phyloP scores from a whole-genome alignment of 2,329 filamentous ascomycete genomes.

The Penicillium sp. region DNA sequence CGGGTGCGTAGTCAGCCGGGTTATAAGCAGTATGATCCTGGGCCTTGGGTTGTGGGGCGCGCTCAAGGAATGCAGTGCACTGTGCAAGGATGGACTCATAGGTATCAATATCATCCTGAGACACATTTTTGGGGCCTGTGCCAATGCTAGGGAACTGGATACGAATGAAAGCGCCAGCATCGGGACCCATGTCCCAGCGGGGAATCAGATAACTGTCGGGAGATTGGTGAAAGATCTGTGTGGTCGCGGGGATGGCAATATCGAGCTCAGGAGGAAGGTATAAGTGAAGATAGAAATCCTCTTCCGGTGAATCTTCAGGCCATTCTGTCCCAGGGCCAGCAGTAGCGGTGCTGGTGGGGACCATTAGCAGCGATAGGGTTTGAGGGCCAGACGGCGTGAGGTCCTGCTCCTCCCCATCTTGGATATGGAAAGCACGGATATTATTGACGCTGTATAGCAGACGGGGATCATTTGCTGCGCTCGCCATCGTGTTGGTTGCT shows the following conservation, averaged over 20 bases:
- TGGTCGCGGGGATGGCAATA: slow-evolving; percentile 87
- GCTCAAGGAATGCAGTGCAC: slow-evolving; percentile 91
- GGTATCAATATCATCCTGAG: slow-evolving; percentile 90
- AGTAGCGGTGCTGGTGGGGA: slow-evolving; percentile 73
- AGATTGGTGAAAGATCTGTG: slow-evolving; percentile 95
- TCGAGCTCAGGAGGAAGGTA: slow-evolving; percentile 94
- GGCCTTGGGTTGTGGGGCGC: slow-evolving; percentile 61
- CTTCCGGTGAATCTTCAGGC: slow-evolving; percentile 68
- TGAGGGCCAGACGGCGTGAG: slow-evolving; percentile 85
- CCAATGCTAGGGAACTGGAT: slow-evolving; percentile 83
- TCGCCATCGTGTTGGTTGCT: slow-evolving; percentile 22
- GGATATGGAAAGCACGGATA: slow-evolving; percentile 87
- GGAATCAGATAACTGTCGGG: slow-evolving; percentile 91
- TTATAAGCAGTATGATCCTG: slow-evolving; percentile 61
- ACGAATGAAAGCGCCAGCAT: slow-evolving; percentile 84
- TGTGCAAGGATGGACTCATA: slow-evolving; percentile 98
- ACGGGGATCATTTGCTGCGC: slow-evolving; percentile 35
- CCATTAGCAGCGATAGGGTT: slow-evolving; percentile 91
- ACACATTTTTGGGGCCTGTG: slow-evolving; percentile 60
- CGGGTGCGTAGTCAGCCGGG: slow-evolving; percentile 73
- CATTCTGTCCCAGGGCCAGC: slow-evolving; percentile 56
- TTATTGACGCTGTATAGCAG: slow-evolving; percentile 61
- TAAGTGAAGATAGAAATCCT: slow-evolving; percentile 96
- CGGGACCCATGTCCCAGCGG: slow-evolving; percentile 86
- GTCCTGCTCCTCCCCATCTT: slow-evolving; percentile 77